Percentiles rank a stretch among this genome's conserved stretches.
Evolutionary conservation across 805 yeast genomes (phyloP).

Genomic region (Hemisphaericaspora nanyangensis): DNA sequence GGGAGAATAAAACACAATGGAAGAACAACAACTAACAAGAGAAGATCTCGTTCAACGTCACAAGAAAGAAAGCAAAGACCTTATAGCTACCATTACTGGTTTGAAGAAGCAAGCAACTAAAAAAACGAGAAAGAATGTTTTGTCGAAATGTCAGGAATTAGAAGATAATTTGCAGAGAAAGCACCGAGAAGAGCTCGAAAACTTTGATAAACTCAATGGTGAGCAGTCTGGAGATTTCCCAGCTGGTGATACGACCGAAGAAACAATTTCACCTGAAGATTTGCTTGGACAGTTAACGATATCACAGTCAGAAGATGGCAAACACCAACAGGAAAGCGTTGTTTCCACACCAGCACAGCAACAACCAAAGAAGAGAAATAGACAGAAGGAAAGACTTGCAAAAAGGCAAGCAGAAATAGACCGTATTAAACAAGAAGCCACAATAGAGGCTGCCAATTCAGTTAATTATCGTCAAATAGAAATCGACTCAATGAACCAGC

Average conservation of each 20-base stretch:
- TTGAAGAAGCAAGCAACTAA: conserved; percentile 82
- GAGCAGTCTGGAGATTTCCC: conserved; percentile 9
- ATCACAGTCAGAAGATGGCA: background rate
- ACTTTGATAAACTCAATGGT: conserved; percentile 5
- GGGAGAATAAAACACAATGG: no score
- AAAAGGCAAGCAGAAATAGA: conserved; percentile 68
- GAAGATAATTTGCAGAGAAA: conserved; percentile 50
- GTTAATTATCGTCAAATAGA: conserved; percentile 74
- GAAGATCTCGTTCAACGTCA: conserved; percentile 60
- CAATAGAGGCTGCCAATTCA: conserved; percentile 58
- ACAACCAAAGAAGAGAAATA: conserved; percentile 49
- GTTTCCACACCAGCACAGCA: background rate
- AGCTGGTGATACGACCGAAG: conserved; percentile 36
- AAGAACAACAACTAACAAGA: no score
- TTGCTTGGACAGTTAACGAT: conserved; percentile 52
- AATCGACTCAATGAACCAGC: conserved; percentile 54
- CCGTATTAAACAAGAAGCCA: conserved; percentile 62
- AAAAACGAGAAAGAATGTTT: conserved; percentile 67
- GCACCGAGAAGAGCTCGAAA: conserved; percentile 51
- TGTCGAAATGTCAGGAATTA: conserved; percentile 54
- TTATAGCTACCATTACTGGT: conserved; percentile 64
- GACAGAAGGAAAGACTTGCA: conserved; percentile 82
- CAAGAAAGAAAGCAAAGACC: conserved; percentile 62
- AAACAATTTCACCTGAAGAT: conserved; percentile 62
- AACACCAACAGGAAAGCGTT: background rate